These are phyloP conservation scores for Pseudocohnilembus persalinus DNA, from an alignment of 169 alveolate species.

Conservation along the genomic window DNA sequence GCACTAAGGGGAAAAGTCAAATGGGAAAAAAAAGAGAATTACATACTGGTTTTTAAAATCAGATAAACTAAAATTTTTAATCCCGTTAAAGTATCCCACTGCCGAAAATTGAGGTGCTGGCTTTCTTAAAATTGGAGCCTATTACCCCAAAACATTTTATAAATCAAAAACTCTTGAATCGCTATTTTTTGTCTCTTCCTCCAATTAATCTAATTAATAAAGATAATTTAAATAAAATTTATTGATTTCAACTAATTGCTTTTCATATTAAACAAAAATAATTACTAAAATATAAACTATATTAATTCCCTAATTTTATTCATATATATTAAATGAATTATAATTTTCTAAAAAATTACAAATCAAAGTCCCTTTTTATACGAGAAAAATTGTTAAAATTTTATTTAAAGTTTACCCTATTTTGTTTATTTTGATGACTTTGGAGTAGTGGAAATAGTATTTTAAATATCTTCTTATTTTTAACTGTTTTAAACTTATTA, in stretches of 20 bases:
- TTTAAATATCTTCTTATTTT: not conserved
- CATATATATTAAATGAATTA: not conserved
- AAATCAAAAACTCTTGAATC: not conserved
- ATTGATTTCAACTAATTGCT: not conserved
- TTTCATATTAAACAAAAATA: not conserved
- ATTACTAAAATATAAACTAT: no score
- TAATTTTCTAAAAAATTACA: no score
- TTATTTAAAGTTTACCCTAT: not conserved
- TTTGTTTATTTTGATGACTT: not conserved
- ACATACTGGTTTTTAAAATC: constrained; percentile 96
- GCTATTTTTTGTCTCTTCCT: not conserved
- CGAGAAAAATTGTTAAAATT: not conserved
- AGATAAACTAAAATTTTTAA: constrained; percentile 79
- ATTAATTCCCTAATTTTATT: not conserved
- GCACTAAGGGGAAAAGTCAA: constrained; percentile 98
- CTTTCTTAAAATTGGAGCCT: not conserved
- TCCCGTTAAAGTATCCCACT: constrained; percentile 51
- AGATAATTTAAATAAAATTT: not conserved
- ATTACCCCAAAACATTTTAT: not conserved
- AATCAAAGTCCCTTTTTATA: no score
- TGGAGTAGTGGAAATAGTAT: not conserved
- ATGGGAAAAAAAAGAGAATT: constrained; percentile 98
- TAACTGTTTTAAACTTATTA: no score
- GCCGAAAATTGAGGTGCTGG: constrained; percentile 78
- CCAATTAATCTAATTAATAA: not conserved